Evolutionary conservation across 768 basidiomycete genomes (phyloP), one percentile per base, ranked within the genome.

Genomic region (Hygrocybe punicea): DNA sequence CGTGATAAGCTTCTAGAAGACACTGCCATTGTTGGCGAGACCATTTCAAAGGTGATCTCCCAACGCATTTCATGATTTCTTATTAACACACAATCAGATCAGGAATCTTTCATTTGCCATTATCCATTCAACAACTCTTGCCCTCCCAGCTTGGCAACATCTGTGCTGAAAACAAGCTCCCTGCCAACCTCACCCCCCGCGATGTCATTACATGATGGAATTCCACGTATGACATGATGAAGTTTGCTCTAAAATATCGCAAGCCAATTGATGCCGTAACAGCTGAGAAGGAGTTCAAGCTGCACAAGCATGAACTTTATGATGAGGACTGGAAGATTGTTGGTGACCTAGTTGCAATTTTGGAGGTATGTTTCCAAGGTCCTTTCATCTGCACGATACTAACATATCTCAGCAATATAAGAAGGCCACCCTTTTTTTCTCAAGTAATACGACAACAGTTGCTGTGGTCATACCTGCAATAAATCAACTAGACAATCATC

Each of bases 221-320:
- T 49, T 75, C 68, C 0, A 68, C 66, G 1, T 73, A 60, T 45
- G 60, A 72, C 47, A 73, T 76, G 73, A 53, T 73, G 0, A 13
- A 59, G 1, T 63, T 66, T 46, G 66, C 68, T 0, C 8, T 69
- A 4, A 16, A 59, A n/a, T 68, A 71, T 49, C 57, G 59, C 13
- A 23, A 16, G 8, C 68, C 61, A 1, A 45, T 71, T 21, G 59
- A 65, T 51, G 29, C 11, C 21, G 51, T 71, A 2, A 66, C 60
- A 2, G 53, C 34, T 35, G 56, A 62, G 14, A 48, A 58, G 23
- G 44, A 37, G 7, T 23, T 57, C 25, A 57, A 55, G 24, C 51
- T 64, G 19, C 13, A 60, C 2, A 47, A 57, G 35, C 63, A 62
- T 21, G 55, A 61, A 33, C 23, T 66, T 51, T 45, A 37, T 11